These are phyloP conservation scores for Antrodiella citrinella DNA, from an alignment of 768 basidiomycete species.

Conservation along the genomic window DNA sequence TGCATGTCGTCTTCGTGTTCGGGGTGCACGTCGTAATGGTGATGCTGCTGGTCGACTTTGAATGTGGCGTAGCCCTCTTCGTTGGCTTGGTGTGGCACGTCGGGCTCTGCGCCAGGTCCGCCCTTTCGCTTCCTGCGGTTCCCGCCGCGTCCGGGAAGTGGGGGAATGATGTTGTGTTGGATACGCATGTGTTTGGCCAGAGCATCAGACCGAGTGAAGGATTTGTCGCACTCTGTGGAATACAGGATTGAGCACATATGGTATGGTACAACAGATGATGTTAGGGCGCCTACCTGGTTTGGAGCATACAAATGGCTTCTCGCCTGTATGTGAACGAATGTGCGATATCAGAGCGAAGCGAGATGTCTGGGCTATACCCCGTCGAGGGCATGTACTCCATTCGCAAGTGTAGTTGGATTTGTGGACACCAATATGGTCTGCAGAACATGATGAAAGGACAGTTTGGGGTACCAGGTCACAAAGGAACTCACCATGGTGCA, in stretches of 20 bases:
- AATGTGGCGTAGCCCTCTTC: slow-evolving; percentile 40
- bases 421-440: slow-evolving; percentile 77
- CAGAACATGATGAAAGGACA: neutral
- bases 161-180: slow-evolving; percentile 73
- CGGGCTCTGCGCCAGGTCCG: slow-evolving; percentile 16
- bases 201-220: slow-evolving; percentile 92
- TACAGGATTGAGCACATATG: neutral
- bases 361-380: slow-evolving; percentile 79
- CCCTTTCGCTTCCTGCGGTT: slow-evolving; percentile 61
- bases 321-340: slow-evolving; percentile 87
- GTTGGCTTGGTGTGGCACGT: slow-evolving; percentile 7
- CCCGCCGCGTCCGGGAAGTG: slow-evolving; percentile 65
- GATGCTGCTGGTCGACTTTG: slow-evolving; percentile 42
- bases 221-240: slow-evolving; percentile 80
- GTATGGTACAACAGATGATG: neutral
- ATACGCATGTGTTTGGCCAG: slow-evolving; percentile 88
- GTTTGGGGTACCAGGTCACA: no score
- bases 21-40: slow-evolving; percentile 22
- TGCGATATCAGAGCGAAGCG: slow-evolving; percentile 89
- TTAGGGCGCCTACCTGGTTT: slow-evolving; percentile 52
- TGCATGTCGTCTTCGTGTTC: neutral
- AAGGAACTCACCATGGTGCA: slow-evolving; percentile 59
- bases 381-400: slow-evolving; percentile 76
- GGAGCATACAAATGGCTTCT: slow-evolving; percentile 84
- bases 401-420: slow-evolving; percentile 85